These are phyloP conservation scores for Elaphomyces granulatus DNA, from an alignment of 495 filamentous ascomycete genomes.

Conservation along the genomic window DNA sequence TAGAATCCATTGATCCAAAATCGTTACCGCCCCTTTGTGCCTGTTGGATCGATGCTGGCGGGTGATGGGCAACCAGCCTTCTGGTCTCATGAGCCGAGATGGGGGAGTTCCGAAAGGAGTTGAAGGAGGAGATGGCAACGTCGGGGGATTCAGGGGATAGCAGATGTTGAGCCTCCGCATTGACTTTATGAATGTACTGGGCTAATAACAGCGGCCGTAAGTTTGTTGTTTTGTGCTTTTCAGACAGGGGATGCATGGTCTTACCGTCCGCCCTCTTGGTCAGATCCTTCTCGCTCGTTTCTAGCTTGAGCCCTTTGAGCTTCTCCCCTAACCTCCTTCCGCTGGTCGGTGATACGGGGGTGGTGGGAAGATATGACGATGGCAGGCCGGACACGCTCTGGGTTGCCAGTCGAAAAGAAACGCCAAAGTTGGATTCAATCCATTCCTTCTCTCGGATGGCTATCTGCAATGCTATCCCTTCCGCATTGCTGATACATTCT, in stretches of 20 bases:
- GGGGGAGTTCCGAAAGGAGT: conserved; percentile 34
- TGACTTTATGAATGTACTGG: conserved; percentile 1
- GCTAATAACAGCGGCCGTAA: too few species aligned
- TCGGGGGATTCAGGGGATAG: conserved; percentile 49
- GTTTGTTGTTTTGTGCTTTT: too few species aligned
- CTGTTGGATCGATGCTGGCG: conserved; percentile 27
- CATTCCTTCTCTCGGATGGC: conserved; percentile 64
- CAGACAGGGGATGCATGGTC: conserved; percentile 10
- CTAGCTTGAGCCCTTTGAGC: conserved; percentile 57
- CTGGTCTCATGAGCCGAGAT: conserved; percentile 13
- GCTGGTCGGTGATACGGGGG: conserved; percentile 46
- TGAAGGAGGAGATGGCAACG: conserved; percentile 51
- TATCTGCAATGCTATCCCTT: conserved; percentile 70
- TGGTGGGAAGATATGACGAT: conserved; percentile 25
- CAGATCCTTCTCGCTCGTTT: conserved; percentile 51
- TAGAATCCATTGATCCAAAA: conserved; percentile 22
- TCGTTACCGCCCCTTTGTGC: conserved; percentile 26
- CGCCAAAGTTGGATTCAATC: conserved; percentile 67
- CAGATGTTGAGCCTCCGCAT: conserved; percentile 21
- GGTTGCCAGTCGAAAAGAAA: conserved; percentile 23
- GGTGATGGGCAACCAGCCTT: conserved; percentile 25
- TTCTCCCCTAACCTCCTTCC: conserved; percentile 56
- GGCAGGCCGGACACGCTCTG: conserved; percentile 8
- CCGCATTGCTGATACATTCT: conserved; percentile 50
- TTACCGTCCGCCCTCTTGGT: conserved; percentile 32